These are phyloP conservation scores for Phyllosticta capitalensis DNA, from an alignment of 2,329 filamentous ascomycete species.

Conservation along the genomic window DNA sequence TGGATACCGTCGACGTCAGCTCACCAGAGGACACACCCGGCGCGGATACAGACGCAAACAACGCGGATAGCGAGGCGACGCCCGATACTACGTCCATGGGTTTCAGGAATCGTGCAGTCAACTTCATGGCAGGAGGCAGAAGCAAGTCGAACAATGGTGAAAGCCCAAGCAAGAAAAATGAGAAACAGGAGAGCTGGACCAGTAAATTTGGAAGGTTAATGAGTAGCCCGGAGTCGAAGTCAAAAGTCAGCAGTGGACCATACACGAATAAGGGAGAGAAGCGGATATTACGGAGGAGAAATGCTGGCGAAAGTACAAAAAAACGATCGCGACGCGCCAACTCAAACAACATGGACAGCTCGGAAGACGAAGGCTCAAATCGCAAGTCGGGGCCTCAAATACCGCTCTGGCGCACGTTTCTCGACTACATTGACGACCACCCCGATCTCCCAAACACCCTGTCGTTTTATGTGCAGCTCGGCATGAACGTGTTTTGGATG, in stretches of 20 bases:
- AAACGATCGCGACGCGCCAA: conserved; percentile 13
- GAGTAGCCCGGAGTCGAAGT: conserved; percentile 10
- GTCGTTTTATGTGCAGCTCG: conserved; percentile 56
- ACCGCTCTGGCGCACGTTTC: conserved; percentile 37
- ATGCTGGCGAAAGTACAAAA: conserved; percentile 20
- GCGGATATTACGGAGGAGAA: conserved; percentile 27
- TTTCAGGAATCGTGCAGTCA: conserved; percentile 4
- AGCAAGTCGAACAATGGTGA: conserved; percentile 4
- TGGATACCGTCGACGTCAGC: conserved; percentile 32
- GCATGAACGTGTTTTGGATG: conserved; percentile 56
- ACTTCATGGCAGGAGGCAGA: conserved; percentile 13
- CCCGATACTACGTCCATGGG: conserved; percentile 24
- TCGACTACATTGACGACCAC: conserved; percentile 54
- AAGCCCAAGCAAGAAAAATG: conserved; percentile 21
- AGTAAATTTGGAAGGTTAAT: conserved; percentile 11
- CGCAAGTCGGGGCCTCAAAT: not conserved
- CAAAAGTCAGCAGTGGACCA: conserved; percentile 15
- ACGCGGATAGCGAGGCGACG: conserved; percentile 34
- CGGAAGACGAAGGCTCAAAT: conserved; percentile 19
- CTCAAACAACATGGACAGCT: conserved; percentile 8
- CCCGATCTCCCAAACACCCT: conserved; percentile 57
- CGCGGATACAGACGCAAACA: conserved; percentile 23
- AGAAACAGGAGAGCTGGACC: conserved; percentile 27
- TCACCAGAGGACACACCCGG: conserved; percentile 42
- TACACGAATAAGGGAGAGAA: conserved; percentile 31